Base-by-base conservation (phyloP, 495 filamentous ascomycete genomes). In the Penicillium arizonense region DNA sequence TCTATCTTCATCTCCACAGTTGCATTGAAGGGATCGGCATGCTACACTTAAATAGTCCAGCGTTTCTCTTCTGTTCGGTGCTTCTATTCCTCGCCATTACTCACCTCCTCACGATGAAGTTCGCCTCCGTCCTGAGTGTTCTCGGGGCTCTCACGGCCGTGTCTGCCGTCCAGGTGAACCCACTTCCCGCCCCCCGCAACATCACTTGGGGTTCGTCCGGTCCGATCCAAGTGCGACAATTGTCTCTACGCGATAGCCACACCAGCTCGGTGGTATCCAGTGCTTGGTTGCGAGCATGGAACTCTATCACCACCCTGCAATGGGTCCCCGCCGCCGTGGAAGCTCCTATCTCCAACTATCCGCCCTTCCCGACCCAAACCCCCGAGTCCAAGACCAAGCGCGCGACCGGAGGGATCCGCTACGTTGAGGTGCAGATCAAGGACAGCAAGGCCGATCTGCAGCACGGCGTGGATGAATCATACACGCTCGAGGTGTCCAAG, bases 391-490 rank as follows among this genome's bases (percentile, higher is more conserved):
- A 69, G 35, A 43, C 44, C n/a, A 77, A 74, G 56, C 73, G 76
- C 21, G 61, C 53, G n/a, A 40, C 63, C 23, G 43, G 66, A 5
- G 55, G 55, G 2, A 52, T 68, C 10, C 64, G 68, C 10, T 63
- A 48, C 23, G 62, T 77, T 11, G 71, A 74, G 13, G 66, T 83
- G 9, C 52, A 66, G n/a, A 61, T 82, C 10, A 48, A 62, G 3
- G 66, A 82, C 44, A 51, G 45, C 13, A 40, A 70, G 20, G 78
- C 74, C 0, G 69, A 75, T 44, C 64, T 81, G 12, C 74, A 78
- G 44, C 76, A 80, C 56, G 79, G 76, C 0, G 79, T 82, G 16
- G 76, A 83, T 57, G 81, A 84, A 59, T 81, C 79, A 0, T 84
- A 83, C 59, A 78, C 76, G n/a, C 55, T 84, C 16, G 68, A 74